phyloP scores from a whole-genome alignment of 257 asterid genomes.

The Haberlea rhodopensis region DNA sequence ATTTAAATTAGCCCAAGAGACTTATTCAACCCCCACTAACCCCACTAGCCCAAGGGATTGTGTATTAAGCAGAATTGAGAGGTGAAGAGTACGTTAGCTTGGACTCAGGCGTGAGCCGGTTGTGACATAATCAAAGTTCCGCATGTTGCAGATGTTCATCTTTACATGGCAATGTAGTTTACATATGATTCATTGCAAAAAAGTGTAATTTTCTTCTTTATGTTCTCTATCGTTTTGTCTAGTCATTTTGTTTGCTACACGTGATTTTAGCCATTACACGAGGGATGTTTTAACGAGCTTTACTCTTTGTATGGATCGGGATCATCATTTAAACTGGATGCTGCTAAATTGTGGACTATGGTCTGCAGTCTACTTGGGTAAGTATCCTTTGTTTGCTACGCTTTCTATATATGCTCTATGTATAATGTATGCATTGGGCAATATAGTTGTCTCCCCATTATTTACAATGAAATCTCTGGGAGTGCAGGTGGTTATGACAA shows the following conservation, averaged over 20 bases:
- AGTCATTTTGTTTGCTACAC: too few relatives aligned
- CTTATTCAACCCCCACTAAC: too few relatives aligned
- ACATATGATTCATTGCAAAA: too few relatives aligned
- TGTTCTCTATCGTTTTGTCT: not conserved
- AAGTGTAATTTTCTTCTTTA: conserved; percentile 22
- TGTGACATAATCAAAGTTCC: too few relatives aligned
- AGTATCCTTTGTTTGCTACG: conserved; percentile 17
- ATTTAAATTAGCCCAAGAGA: too few relatives aligned
- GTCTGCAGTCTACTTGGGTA: conserved; percentile 89
- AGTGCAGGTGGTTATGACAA: conserved; percentile 85
- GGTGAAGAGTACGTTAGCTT: too few relatives aligned
- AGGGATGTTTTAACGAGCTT: conserved; percentile 21
- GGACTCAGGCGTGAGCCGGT: too few relatives aligned
- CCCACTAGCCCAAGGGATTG: too few relatives aligned
- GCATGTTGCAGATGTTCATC: too few relatives aligned
- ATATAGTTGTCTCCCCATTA: not conserved
- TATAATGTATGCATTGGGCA: too few relatives aligned
- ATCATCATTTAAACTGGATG: conserved; percentile 29
- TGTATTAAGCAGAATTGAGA: too few relatives aligned
- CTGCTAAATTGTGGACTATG: conserved; percentile 26
- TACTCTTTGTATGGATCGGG: conserved; percentile 38
- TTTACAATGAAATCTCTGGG: conserved; percentile 11
- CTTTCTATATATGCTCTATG: not conserved
- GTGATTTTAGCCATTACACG: not conserved
- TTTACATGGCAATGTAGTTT: too few relatives aligned